These are phyloP conservation scores for Pulicaria dysenterica DNA, from an alignment of 129 eudicot genomes.

Conservation along the genomic window DNA sequence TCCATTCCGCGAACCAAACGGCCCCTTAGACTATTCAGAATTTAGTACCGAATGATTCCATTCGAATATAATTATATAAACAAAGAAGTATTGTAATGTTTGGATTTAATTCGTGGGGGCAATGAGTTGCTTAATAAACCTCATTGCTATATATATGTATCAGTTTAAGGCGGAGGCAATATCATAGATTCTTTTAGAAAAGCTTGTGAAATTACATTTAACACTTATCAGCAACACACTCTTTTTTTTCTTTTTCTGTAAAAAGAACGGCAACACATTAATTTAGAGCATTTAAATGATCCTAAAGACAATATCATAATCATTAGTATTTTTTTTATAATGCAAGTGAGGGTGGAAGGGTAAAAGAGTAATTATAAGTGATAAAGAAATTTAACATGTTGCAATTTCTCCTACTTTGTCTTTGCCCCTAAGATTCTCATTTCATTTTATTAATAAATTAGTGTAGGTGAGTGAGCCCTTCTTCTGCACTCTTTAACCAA, in stretches of 20 bases:
- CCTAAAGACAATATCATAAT: not conserved
- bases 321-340: not conserved
- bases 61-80: no score
- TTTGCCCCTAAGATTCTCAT: slow-evolving; percentile 56
- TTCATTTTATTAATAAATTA: slow-evolving; percentile 6
- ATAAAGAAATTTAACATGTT: slow-evolving; percentile 39
- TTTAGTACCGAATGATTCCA: no score
- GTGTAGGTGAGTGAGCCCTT: slow-evolving; percentile 62
- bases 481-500: slow-evolving; percentile 45
- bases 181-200: not conserved
- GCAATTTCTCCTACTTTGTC: slow-evolving; percentile 45
- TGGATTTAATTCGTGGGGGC: no score
- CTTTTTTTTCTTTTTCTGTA: no score
- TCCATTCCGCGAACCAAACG: no score
- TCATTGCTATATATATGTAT: not conserved
- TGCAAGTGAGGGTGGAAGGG: slow-evolving; percentile 31
- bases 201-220: not conserved
- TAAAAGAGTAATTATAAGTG: slow-evolving; percentile 39
- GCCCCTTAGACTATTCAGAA: no score
- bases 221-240: not conserved
- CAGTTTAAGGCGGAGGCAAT: not conserved
- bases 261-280: no score
- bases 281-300: not conserved
- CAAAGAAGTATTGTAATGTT: no score
- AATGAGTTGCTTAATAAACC: not conserved